Evolutionary conservation across 495 filamentous ascomycete species (phyloP), one percentile per base, ranked within the genome.

Genomic region (Podospora pseudoanserina): DNA sequence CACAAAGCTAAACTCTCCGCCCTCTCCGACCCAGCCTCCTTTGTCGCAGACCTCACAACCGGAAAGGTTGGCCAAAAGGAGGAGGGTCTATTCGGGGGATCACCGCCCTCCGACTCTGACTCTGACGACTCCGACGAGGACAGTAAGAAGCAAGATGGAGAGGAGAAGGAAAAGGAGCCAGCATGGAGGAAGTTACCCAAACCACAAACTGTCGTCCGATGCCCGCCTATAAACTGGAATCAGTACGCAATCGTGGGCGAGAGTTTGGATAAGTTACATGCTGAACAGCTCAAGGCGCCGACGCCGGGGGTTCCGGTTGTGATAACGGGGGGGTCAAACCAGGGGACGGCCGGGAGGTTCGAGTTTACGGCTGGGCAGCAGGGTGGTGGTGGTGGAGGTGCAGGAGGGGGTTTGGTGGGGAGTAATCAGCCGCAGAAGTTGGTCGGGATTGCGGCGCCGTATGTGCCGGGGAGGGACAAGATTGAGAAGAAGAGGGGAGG

Each of bases 171-270:
- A 39, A 53, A 59, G 20, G 57, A 68, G 16, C 20, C 62, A 30
- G 75, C 72, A 23, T 83, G 73, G 78, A 62, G 72, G 19, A 81
- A 78, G 23, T 84, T 97, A 1, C 93, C 93, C 0, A 83, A 82
- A 20, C 87, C 91, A n/a, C 93, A 97, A 79, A 92, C 88, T 71
- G 80, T 97, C 2, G 87, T 95, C 9, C 89, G 93, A 44, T 90
- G 87, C 81, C 93, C 93, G 27, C 89, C 91, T 2, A 86, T 97
- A 67, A 96, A 96, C 80, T 97, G 93, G 93, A 86, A 87, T 5
- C 92, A 96, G 75, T 97, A 97, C 75, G 90, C 89, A 67, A 82
- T 96, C 19, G 88, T 93, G 1, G 93, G 92, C 28, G 89, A 91
- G 66, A 83, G 90, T 13, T 79, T 97, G 58, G 92, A 96, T 75